These are phyloP conservation scores for Gossypium aridum DNA, from an alignment of 441 rosid genomes.

Conservation along the genomic window DNA sequence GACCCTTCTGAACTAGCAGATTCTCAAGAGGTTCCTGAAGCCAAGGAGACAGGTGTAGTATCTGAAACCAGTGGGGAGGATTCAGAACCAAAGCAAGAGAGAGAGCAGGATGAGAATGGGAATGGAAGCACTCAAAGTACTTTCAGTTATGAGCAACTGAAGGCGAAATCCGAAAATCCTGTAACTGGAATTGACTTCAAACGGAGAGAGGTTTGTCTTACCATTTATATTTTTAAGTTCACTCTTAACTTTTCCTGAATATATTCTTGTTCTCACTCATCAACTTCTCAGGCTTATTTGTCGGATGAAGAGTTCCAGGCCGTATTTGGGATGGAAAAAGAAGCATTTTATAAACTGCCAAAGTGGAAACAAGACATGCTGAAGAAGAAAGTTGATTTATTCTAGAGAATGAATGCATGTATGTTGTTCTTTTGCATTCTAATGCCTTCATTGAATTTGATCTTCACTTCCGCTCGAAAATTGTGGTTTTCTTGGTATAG, in stretches of 20 bases:
- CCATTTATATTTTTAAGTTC: neutral
- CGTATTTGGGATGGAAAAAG: constrained; percentile 61
- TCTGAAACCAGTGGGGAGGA: constrained; percentile 35
- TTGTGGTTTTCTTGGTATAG: constrained; percentile 15
- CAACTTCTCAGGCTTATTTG: constrained; percentile 68
- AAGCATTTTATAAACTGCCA: constrained; percentile 60
- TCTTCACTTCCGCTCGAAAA: constrained; percentile 13
- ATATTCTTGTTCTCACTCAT: neutral
- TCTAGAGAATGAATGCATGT: constrained; percentile 35
- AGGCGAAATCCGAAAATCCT: constrained; percentile 83
- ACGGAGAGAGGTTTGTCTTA: constrained; percentile 78
- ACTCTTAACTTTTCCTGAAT: neutral
- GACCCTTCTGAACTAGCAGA: constrained; percentile 17
- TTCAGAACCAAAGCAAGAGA: constrained; percentile 26
- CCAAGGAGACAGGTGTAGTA: constrained; percentile 46
- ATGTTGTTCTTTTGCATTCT: constrained; percentile 14
- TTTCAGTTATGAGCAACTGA: constrained; percentile 84
- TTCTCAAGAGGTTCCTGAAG: constrained; percentile 37
- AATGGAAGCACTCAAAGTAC: constrained; percentile 31
- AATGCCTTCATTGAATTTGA: constrained; percentile 11
- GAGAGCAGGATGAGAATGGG: constrained; percentile 30
- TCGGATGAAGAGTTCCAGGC: constrained; percentile 77
- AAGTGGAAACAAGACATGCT: constrained; percentile 98
- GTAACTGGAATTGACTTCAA: constrained; percentile 41
- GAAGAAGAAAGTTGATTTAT: constrained; percentile 87